phyloP scores from a whole-genome alignment of 164 flowering plant species.

The Chloranthus sessilifolius region DNA sequence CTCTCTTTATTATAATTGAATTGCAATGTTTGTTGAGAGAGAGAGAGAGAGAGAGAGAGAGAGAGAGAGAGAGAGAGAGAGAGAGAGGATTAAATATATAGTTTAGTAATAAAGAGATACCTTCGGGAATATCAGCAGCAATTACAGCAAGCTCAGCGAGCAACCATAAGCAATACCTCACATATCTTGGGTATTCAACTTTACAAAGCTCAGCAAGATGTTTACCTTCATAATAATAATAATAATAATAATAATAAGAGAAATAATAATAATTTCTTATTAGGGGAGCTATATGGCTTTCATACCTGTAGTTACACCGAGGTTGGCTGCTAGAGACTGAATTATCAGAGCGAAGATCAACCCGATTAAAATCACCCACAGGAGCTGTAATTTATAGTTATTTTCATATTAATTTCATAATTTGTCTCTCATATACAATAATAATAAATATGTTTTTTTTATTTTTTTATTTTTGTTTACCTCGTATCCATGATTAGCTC shows the following conservation, averaged over 20 bases:
- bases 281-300: background rate
- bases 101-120: constrained; percentile 20
- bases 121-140: constrained; percentile 96
- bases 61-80: constrained; percentile 3
- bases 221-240: constrained; percentile 36
- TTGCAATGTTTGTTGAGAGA: no score
- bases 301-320: constrained; percentile 81
- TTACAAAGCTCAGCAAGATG: constrained; percentile 72
- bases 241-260: no score
- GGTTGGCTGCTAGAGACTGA: constrained; percentile 85
- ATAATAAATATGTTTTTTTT: background rate
- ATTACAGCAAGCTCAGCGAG: constrained; percentile 85
- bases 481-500: constrained; percentile 67
- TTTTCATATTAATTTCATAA: background rate
- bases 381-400: constrained; percentile 38
- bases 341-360: constrained; percentile 78
- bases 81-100: no score
- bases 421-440: background rate
- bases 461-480: constrained; percentile 18
- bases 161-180: constrained; percentile 71
- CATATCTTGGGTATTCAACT: constrained; percentile 49
- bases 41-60: background rate
- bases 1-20: no score
- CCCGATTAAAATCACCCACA: constrained; percentile 86
- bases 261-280: background rate